Percentiles rank a stretch among this genome's conserved stretches.
Evolutionary conservation across 2,329 filamentous ascomycete genomes (phyloP).

Genomic region (Moelleriella libera): DNA sequence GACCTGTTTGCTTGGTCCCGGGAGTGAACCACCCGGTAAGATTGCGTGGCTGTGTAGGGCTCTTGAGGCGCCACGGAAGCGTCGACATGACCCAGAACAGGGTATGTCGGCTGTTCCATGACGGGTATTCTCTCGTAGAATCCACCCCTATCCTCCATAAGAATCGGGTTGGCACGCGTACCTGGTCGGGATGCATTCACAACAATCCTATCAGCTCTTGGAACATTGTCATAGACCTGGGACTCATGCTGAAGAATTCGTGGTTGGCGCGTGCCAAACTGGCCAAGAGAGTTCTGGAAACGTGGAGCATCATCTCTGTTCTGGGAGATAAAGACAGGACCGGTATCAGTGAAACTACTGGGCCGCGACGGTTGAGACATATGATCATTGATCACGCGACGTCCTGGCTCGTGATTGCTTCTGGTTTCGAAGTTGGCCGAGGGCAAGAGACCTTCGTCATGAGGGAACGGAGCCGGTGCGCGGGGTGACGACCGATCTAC

Average conservation of each 20-base stretch:
- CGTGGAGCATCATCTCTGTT: no score
- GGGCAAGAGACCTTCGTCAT: conserved; percentile 6
- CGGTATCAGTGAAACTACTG: no score
- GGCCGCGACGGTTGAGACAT: no score
- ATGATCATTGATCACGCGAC: no score
- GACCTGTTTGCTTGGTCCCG: no score
- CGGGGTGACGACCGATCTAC: conserved; percentile 8
- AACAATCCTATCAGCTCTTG: conserved; percentile 13
- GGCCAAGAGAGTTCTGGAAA: background rate
- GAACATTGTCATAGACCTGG: conserved; percentile 6
- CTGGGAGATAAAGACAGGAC: no score
- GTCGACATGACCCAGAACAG: background rate
- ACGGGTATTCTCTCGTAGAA: conserved; percentile 19
- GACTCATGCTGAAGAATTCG: background rate
- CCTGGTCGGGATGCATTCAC: conserved; percentile 16
- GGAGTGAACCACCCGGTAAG: conserved; percentile 5
- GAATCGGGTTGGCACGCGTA: conserved; percentile 16
- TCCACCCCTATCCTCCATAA: conserved; percentile 25
- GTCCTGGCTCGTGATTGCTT: no score
- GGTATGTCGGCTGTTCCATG: background rate
- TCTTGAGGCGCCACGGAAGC: conserved; percentile 1
- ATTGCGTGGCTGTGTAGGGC: conserved; percentile 5
- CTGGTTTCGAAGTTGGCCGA: background rate
- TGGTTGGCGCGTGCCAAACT: background rate
- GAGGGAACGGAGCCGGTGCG: conserved; percentile 3